These are phyloP conservation scores for Gamarada debralockiae DNA, from an alignment of 495 filamentous ascomycete species.

Conservation along the genomic window DNA sequence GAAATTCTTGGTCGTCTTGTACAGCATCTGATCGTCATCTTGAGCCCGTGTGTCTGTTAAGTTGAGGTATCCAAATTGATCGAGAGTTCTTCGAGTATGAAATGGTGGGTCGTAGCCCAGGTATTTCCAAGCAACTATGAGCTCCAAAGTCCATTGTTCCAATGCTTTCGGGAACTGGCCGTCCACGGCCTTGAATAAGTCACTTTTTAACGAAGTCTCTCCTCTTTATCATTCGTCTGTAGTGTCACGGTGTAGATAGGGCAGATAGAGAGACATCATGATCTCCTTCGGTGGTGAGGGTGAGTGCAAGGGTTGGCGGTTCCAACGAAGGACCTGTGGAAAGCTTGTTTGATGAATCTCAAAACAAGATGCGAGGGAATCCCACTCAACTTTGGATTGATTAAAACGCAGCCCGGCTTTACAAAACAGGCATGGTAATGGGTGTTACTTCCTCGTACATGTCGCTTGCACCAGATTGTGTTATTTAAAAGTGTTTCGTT, in stretches of 20 bases:
- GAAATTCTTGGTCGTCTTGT: slow-evolving; percentile 55
- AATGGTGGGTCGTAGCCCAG: slow-evolving; percentile 60
- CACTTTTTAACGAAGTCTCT: slow-evolving; percentile 54
- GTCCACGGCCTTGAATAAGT: slow-evolving; percentile 50
- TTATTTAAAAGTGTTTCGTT: too few species aligned
- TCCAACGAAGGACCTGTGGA: too few species aligned
- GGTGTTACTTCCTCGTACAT: slow-evolving; percentile 40
- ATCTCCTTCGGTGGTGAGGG: not conserved
- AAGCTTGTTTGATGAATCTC: too few species aligned
- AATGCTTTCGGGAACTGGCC: slow-evolving; percentile 52
- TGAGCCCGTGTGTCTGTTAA: slow-evolving; percentile 56
- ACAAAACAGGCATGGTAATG: slow-evolving; percentile 43
- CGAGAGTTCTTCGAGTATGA: slow-evolving; percentile 60
- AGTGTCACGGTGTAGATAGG: slow-evolving; percentile 68
- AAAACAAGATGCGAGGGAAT: slow-evolving; percentile 6
- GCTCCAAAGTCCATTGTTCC: slow-evolving; percentile 48
- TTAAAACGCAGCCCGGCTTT: slow-evolving; percentile 40
- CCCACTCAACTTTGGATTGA: slow-evolving; percentile 44
- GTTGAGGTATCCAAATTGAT: slow-evolving; percentile 64
- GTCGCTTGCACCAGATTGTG: slow-evolving; percentile 39
- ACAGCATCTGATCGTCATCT: slow-evolving; percentile 69
- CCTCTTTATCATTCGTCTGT: slow-evolving; percentile 53
- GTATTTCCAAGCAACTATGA: slow-evolving; percentile 56
- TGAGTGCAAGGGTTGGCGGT: too few species aligned
- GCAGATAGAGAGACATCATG: slow-evolving; percentile 41